Base-by-base conservation (phyloP, 805 yeast genomes). In the Clavispora asparagi region DNA sequence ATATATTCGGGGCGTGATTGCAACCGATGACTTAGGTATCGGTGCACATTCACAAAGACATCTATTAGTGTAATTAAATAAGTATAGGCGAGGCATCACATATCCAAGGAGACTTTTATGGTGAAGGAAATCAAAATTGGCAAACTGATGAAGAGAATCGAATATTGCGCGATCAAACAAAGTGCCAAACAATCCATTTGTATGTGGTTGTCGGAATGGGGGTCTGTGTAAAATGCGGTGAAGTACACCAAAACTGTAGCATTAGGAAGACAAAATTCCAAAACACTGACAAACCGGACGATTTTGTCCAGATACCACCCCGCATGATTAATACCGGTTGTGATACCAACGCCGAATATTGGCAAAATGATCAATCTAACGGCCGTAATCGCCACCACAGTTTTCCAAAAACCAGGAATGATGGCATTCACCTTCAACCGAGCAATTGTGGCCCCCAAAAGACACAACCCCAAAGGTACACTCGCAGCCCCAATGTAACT, bases 111-210 rank as follows among this genome's bases (percentile, higher is more conserved):
- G 0, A 76, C 81, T 53, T 78, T 79, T 48, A 80, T 59, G 1
- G 87, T 76, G 58, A 87, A 89, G 2, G 90, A 81, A 26, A 88
- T 80, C 41, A 87, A 70, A 46, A 88, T 77, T 11, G 97, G 94
- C 53, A 91, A 61, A 17, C 91, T 78, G 23, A 91, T 62, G 11
- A 81, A 79, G 57, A 91, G 65, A 5, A 81, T 54, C 0, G 83
- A 70, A 59, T 92, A 92, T 61, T 89, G 96, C 16, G 77, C 73
- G 59, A 92, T 78, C 52, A 91, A 73, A 28, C 79, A 74, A 28
- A 89, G 71, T 0, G 97, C 94, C 43, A 89, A 73, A 61, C 95
- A 86, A 61, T 92, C 96, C 83, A 92, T 82, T 63, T 90, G 91
- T 13, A 77, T 52, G 52, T 75, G 79, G 32, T 71, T 74, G 2